These are phyloP conservation scores for Lentinula edodes DNA, from an alignment of 768 basidiomycete species.

Conservation along the genomic window DNA sequence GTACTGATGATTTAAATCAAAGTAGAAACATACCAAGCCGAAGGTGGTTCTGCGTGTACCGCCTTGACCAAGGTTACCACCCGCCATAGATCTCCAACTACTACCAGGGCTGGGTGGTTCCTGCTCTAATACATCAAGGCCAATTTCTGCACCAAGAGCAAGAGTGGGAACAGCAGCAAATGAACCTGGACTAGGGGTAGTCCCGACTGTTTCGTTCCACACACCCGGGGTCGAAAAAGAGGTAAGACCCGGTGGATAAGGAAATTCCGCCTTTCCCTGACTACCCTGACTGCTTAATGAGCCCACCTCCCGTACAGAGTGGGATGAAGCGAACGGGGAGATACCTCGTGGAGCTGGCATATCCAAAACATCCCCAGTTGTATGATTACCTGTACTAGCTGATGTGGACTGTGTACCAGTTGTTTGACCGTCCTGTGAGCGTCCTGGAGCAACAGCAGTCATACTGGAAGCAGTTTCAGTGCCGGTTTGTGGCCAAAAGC, in stretches of 20 bases:
- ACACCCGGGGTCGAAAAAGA: neutral
- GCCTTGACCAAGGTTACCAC: slow-evolving; percentile 17
- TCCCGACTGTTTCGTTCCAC: slow-evolving; percentile 2
- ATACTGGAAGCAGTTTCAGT: slow-evolving; percentile 4
- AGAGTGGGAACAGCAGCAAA: neutral
- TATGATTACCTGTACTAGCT: neutral
- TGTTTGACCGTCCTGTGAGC: neutral
- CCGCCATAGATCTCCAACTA: slow-evolving; percentile 54
- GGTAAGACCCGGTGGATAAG: slow-evolving; percentile 7
- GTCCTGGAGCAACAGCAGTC: neutral
- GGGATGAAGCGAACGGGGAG: slow-evolving; percentile 40
- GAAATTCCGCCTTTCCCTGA: neutral
- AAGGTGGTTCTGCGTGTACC: slow-evolving; percentile 49
- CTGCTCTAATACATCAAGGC: slow-evolving; percentile 63
- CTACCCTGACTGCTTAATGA: slow-evolving; percentile 26
- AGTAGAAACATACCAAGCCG: slow-evolving; percentile 47
- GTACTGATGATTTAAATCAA: slow-evolving; percentile 8
- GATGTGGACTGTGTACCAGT: slow-evolving; percentile 6
- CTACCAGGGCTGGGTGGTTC: slow-evolving; percentile 59
- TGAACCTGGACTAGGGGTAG: slow-evolving; percentile 6
- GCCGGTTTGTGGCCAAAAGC: slow-evolving; percentile 4
- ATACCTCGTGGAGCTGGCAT: slow-evolving; percentile 54
- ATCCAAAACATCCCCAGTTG: slow-evolving; percentile 43
- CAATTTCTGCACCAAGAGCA: slow-evolving; percentile 30
- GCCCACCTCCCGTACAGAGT: slow-evolving; percentile 28